Evolutionary conservation across 768 basidiomycete species (phyloP).

Genomic region (Lactarius psammicola): DNA sequence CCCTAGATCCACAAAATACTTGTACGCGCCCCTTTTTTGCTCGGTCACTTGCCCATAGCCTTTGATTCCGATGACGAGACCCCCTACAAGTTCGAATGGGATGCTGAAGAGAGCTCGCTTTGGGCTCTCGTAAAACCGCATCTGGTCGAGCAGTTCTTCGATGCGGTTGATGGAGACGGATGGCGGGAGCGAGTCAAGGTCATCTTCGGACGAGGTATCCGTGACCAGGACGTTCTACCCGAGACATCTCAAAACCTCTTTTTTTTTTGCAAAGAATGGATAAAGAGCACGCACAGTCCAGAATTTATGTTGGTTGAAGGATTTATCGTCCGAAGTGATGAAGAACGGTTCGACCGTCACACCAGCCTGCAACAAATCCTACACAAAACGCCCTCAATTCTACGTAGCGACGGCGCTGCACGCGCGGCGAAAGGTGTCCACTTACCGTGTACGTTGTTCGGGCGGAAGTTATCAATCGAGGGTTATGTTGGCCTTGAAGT

Average conservation of each 20-base stretch:
- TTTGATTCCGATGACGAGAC: constrained; percentile 76
- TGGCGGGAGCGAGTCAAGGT: constrained; percentile 51
- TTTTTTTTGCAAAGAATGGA: background rate
- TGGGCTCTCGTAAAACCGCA: constrained; percentile 77
- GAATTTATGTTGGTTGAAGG: constrained; percentile 73
- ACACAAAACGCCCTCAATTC: background rate
- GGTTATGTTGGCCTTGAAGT: constrained; percentile 50
- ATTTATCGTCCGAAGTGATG: constrained; percentile 63
- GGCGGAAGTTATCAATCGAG: constrained; percentile 65
- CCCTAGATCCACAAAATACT: constrained; percentile 78
- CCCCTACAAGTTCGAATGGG: constrained; percentile 74
- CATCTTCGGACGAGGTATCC: constrained; percentile 54
- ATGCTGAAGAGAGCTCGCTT: constrained; percentile 83
- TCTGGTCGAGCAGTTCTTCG: constrained; percentile 73
- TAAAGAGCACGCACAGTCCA: constrained; percentile 58
- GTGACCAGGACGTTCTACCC: constrained; percentile 59
- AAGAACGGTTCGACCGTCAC: constrained; percentile 87
- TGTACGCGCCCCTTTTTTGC: constrained; percentile 79
- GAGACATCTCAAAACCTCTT: constrained; percentile 6
- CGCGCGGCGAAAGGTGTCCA: constrained; percentile 14
- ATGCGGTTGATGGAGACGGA: constrained; percentile 76
- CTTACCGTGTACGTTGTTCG: constrained; percentile 67
- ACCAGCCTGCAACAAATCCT: constrained; percentile 84
- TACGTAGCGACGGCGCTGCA: background rate
- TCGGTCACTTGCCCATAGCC: constrained; percentile 90